phyloP scores from a whole-genome alignment of 306 rosid species.

The Acacia melanoxylon region DNA sequence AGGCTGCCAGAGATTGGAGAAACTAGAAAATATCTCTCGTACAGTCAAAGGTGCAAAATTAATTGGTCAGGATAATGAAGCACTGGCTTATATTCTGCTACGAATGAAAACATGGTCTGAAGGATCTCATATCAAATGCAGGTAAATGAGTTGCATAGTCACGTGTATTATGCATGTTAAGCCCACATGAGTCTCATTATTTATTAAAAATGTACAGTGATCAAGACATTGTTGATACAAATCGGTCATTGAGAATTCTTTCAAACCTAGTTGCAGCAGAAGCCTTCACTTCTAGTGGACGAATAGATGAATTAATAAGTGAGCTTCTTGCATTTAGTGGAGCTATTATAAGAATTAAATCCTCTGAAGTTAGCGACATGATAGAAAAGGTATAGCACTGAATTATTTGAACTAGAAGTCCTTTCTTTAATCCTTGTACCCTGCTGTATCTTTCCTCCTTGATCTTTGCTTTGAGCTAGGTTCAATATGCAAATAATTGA shows the following conservation, averaged over 20 bases:
- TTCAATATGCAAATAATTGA: conserved; percentile 15
- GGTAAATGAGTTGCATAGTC: conserved; percentile 44
- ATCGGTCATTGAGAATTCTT: conserved; percentile 77
- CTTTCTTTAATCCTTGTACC: conserved; percentile 27
- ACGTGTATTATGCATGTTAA: conserved; percentile 1
- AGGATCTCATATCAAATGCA: conserved; percentile 57
- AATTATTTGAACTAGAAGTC: conserved; percentile 24
- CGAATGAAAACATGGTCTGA: conserved; percentile 72
- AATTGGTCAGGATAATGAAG: conserved; percentile 81
- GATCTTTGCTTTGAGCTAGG: conserved; percentile 17
- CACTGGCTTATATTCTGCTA: conserved; percentile 62
- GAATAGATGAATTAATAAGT: conserved; percentile 62
- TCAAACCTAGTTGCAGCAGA: conserved; percentile 83
- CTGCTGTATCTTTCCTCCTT: conserved; percentile 3
- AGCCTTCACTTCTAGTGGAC: conserved; percentile 59
- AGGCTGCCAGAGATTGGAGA: conserved; percentile 74
- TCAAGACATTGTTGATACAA: conserved; percentile 54
- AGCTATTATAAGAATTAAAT: conserved; percentile 54
- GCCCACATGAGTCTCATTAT: conserved; percentile 19
- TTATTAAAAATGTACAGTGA: conserved; percentile 52
- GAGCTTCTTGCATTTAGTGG: conserved; percentile 72
- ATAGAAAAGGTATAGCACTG: conserved; percentile 59
- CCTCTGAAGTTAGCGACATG: conserved; percentile 64
- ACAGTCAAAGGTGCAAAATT: conserved; percentile 78
- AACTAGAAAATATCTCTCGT: conserved; percentile 78